These are phyloP conservation scores for Fusarium sp. DNA, from an alignment of 2,329 filamentous ascomycete genomes.

Conservation along the genomic window DNA sequence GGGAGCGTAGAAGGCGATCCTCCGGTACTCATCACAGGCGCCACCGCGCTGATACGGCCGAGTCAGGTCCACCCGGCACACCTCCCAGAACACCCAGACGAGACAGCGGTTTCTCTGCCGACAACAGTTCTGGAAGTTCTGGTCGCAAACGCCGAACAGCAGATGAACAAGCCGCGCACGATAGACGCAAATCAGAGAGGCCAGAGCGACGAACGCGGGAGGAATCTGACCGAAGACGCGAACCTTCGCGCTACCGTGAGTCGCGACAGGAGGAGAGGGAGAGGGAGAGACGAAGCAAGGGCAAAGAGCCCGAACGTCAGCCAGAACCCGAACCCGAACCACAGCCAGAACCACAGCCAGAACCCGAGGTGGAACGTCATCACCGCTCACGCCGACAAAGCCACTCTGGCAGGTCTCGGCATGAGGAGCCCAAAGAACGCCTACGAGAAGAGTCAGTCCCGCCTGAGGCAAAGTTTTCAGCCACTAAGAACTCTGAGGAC, in stretches of 20 bases:
- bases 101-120: slow-evolving; percentile 61
- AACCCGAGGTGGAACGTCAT: slow-evolving; percentile 44
- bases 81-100: slow-evolving; percentile 57
- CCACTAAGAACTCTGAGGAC: slow-evolving; percentile 55
- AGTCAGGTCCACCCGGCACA: slow-evolving; percentile 49
- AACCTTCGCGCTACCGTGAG: slow-evolving; percentile 27
- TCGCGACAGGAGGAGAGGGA: slow-evolving; percentile 4
- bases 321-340: slow-evolving; percentile 38
- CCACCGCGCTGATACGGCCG: slow-evolving; percentile 54
- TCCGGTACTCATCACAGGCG: slow-evolving; percentile 51
- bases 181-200: slow-evolving; percentile 62
- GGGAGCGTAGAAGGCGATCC: slow-evolving; percentile 35
- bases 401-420: slow-evolving; percentile 51
- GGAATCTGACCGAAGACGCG: slow-evolving; percentile 41
- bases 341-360: slow-evolving; percentile 22
- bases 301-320: slow-evolving; percentile 48
- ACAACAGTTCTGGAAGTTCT: slow-evolving; percentile 52
- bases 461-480: slow-evolving; percentile 57
- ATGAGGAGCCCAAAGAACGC: slow-evolving; percentile 49
- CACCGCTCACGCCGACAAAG: slow-evolving; percentile 58
- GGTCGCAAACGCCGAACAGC: slow-evolving; percentile 55
- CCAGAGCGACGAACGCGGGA: slow-evolving; percentile 45
- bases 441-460: slow-evolving; percentile 39
- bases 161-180: slow-evolving; percentile 64
- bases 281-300: slow-evolving; percentile 36